phyloP scores from a whole-genome alignment of 129 eudicot species.

The Heracleum sosnowskyi region DNA sequence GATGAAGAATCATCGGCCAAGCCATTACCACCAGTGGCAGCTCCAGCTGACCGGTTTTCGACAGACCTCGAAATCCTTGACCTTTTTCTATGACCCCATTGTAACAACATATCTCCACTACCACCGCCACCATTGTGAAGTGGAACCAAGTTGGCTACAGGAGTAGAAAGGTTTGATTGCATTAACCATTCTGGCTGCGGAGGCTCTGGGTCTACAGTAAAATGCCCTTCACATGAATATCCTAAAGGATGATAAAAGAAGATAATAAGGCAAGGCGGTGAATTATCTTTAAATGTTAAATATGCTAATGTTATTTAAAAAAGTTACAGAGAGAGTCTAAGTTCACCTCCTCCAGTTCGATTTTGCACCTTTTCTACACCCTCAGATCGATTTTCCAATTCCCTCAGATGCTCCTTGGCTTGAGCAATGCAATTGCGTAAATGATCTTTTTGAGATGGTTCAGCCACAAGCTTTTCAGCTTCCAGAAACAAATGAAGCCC shows the following conservation, averaged over 20 bases:
- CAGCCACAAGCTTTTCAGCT: constrained; percentile 47
- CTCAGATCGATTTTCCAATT: constrained; percentile 44
- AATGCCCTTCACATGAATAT: constrained; percentile 84
- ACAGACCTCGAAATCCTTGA: constrained; percentile 22
- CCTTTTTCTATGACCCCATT: constrained; percentile 33
- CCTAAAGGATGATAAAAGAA: constrained; percentile 32
- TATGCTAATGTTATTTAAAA: too few relatives aligned
- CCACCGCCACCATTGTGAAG: background rate
- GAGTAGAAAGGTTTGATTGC: constrained; percentile 57
- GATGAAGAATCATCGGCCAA: constrained; percentile 14
- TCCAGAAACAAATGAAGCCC: constrained; percentile 70
- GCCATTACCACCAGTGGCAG: background rate
- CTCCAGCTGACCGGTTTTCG: constrained; percentile 11
- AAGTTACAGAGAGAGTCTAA: background rate
- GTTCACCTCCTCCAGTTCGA: constrained; percentile 52
- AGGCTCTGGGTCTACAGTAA: constrained; percentile 90
- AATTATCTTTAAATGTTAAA: background rate
- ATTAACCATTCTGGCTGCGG: constrained; percentile 90
- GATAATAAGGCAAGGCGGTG: background rate
- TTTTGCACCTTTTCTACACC: constrained; percentile 26
- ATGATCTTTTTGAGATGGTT: constrained; percentile 56
- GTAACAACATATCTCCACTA: constrained; percentile 16
- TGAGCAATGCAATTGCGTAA: constrained; percentile 48
- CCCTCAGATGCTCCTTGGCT: constrained; percentile 53
- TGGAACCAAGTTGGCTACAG: constrained; percentile 47